Evolutionary conservation across 305 asterid species (phyloP), one percentile per base, ranked within the genome.

Genomic region (Monarda citriodora): DNA sequence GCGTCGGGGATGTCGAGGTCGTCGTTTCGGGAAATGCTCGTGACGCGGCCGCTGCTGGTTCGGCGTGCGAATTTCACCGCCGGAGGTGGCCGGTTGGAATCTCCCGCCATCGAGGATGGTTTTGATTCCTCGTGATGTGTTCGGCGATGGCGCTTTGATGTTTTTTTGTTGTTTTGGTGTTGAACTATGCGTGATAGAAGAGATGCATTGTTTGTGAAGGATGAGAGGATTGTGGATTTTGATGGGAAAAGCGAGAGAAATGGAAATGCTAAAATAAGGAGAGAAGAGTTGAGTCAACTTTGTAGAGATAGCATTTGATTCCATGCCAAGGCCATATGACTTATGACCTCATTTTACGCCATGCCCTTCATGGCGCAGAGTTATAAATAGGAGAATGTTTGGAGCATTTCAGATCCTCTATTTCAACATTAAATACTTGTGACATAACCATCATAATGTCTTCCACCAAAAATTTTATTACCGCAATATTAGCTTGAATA

Each of bases 31-130:
- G 92, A 72, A 31, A 90, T 77, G 76, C 95, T 90, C 22, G 75
- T 80, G 6, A 89, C 77, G 3, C 96, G 90, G 7, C 96, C 96
- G 54, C 95, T 85, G 25, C 80, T 72, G 9, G 97, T 87, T 50
- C 96, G 76, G 32, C 90, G 85, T 17, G 95, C 80, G 62, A 87
- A 87, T 58, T 90, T 90, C 29, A 88, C 86, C 0, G 83, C 67
- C 56, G 73, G 79, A 3, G 71, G 48, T 5, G 86, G 86, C 5
- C 64, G 72, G 31, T 56, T 68, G 47, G 68, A 31, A 2, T 63
- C 56, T 52, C 70, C 76, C 18, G 75, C 70, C 25, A 32, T 13
- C 47, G 62, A 55, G 45, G 79, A 23, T 17, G 68, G n/a, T 8
- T 29, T 29, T 29, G 32, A 29, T 29, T 29, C 32, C 32, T 29